Evolutionary conservation across 2,329 filamentous ascomycete species (phyloP).

Genomic region (Orbilia brochopaga): DNA sequence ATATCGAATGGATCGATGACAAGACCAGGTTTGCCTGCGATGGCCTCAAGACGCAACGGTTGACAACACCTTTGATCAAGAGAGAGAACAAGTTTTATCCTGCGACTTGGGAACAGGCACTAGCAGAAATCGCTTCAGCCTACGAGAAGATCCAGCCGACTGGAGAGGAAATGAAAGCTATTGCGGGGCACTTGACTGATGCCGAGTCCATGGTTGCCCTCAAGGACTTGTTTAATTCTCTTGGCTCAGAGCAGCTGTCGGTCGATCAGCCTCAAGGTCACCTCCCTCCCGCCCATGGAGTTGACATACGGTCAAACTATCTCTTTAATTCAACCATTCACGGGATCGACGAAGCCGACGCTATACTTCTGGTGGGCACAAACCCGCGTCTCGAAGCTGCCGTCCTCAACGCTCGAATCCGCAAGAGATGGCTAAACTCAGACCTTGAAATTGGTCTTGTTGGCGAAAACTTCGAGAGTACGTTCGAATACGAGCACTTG

Average conservation of each 20-base stretch:
- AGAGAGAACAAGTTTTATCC: slow-evolving; percentile 90
- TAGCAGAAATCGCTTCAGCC: slow-evolving; percentile 82
- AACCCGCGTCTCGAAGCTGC: slow-evolving; percentile 96
- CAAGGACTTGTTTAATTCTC: slow-evolving; percentile 95
- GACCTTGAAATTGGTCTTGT: slow-evolving; percentile 91
- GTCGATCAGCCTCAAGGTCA: slow-evolving; percentile 86
- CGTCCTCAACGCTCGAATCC: slow-evolving; percentile 91
- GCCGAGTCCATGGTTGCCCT: slow-evolving; percentile 92
- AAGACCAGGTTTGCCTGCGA: slow-evolving; percentile 97
- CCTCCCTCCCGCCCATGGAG: slow-evolving; percentile 84
- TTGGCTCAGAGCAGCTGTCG: slow-evolving; percentile 93
- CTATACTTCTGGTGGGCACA: slow-evolving; percentile 88
- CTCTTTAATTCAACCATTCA: slow-evolving; percentile 94
- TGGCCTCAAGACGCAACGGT: slow-evolving; percentile 90
- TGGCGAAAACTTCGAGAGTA: slow-evolving; percentile 88
- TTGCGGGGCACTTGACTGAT: slow-evolving; percentile 89
- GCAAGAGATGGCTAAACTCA: slow-evolving; percentile 96
- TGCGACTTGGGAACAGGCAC: slow-evolving; percentile 91
- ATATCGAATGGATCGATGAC: slow-evolving; percentile 99
- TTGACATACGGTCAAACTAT: slow-evolving; percentile 93
- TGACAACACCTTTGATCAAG: slow-evolving; percentile 89
- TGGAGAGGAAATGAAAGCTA: slow-evolving; percentile 92
- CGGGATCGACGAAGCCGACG: slow-evolving; percentile 92
- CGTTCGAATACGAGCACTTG: slow-evolving; percentile 92
- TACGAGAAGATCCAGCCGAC: slow-evolving; percentile 80